Percentiles rank a stretch among this genome's conserved stretches.
phyloP scores from a whole-genome alignment of 2,329 filamentous ascomycete species.

The Ceratocystis diversiconidia region DNA sequence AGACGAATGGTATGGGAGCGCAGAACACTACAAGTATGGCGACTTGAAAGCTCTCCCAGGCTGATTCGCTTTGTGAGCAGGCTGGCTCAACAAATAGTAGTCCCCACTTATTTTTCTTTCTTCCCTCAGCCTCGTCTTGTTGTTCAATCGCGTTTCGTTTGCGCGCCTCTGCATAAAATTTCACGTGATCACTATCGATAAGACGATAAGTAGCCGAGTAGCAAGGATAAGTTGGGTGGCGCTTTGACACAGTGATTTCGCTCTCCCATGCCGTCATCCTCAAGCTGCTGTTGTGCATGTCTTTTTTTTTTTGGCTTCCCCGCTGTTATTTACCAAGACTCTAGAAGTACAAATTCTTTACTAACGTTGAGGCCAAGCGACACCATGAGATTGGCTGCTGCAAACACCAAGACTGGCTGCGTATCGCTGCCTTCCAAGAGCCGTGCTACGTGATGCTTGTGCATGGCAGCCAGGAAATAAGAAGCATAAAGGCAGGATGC shows the following conservation, averaged over 20 bases:
- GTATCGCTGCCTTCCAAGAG: no score
- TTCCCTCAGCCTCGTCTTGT: slow-evolving; percentile 16
- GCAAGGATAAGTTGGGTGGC: background rate
- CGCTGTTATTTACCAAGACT: background rate
- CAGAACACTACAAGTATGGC: background rate
- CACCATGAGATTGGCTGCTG: no score
- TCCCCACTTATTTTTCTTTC: slow-evolving; percentile 16
- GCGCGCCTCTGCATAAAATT: background rate
- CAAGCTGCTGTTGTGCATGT: no score
- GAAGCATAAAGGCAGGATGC: no score
- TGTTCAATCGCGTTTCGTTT: slow-evolving; percentile 15
- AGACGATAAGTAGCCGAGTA: background rate
- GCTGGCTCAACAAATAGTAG: background rate
- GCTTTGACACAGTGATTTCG: background rate
- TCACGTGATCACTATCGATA: slow-evolving; percentile 16
- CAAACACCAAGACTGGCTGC: no score
- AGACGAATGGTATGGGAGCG: no score
- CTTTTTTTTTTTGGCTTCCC: background rate
- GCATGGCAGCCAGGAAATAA: background rate
- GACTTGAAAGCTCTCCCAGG: background rate
- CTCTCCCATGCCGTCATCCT: background rate
- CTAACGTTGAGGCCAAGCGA: no score
- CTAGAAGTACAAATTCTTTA: no score
- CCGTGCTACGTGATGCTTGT: no score
- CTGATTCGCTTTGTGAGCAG: background rate